A percentile compares a stretch with the other conserved stretches of the same genome.
Evolutionary conservation across 139 green algal genomes (phyloP).

Genomic region (Coelastrella sp.): DNA sequence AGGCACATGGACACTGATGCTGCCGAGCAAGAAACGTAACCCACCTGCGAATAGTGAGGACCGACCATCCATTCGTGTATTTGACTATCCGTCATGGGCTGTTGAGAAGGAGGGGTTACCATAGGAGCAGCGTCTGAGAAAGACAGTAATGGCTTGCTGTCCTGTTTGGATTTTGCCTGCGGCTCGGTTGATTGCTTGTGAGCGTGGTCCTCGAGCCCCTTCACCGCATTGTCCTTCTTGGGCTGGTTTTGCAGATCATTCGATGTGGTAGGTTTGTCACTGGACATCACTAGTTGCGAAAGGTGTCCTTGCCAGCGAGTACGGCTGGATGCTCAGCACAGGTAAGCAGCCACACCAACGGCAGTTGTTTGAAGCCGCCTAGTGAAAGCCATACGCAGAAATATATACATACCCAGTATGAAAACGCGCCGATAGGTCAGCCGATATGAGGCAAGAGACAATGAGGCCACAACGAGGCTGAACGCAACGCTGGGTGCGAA

Average conservation of each 20-base stretch:
- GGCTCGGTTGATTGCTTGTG: not conserved
- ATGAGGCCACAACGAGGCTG: not conserved
- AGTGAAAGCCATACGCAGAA: not conserved
- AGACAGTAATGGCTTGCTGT: not conserved
- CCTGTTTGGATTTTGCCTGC: not conserved
- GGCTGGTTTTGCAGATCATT: not conserved
- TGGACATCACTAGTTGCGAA: not conserved
- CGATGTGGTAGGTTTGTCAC: not conserved
- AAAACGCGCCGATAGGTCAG: not conserved
- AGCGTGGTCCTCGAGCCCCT: not conserved
- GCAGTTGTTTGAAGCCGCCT: not conserved
- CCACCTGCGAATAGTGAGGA: not conserved
- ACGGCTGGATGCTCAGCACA: not conserved
- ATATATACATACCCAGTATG: no score
- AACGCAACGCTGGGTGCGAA: not conserved
- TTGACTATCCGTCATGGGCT: slow-evolving; percentile 18
- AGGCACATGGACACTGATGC: no score
- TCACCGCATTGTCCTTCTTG: not conserved
- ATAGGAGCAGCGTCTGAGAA: not conserved
- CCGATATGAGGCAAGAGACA: not conserved
- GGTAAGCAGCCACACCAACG: not conserved
- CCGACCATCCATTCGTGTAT: not conserved
- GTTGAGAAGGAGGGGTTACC: not conserved
- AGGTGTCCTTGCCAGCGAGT: not conserved
- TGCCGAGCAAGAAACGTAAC: not conserved